These are phyloP conservation scores for Rostrohypoxylon terebratum DNA, from an alignment of 495 filamentous ascomycete species.

Conservation along the genomic window DNA sequence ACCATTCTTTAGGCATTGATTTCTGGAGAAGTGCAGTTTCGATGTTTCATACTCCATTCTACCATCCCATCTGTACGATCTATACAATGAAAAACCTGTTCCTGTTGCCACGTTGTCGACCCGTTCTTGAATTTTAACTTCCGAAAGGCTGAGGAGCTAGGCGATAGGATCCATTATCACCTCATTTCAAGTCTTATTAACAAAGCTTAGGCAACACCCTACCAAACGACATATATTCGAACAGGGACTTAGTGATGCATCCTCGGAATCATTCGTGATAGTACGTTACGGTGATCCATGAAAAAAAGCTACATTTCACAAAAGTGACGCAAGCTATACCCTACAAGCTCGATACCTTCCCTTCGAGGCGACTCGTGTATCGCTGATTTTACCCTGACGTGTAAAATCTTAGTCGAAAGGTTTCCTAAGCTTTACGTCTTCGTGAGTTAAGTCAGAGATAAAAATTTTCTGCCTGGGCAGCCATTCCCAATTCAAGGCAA, in stretches of 20 bases:
- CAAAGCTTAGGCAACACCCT: not conserved
- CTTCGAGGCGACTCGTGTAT: not conserved
- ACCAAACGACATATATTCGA: not conserved
- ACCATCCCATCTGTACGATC: not conserved
- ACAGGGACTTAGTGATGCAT: not conserved
- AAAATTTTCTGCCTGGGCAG: slow-evolving; percentile 9
- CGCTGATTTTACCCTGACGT: not conserved
- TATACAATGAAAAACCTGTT: not conserved
- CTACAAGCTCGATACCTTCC: not conserved
- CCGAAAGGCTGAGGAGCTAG: not conserved
- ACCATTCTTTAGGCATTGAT: slow-evolving; percentile 10
- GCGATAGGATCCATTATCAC: not conserved
- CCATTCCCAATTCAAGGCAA: not conserved
- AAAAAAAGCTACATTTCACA: not conserved
- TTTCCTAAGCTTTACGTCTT: not conserved
- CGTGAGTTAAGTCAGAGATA: not conserved
- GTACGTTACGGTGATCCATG: not conserved
- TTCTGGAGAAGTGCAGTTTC: not conserved
- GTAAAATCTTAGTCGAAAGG: not conserved
- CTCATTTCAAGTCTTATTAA: not conserved
- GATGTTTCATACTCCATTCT: not conserved
- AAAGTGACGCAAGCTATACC: not conserved
- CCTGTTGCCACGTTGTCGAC: not conserved
- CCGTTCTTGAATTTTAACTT: not conserved
- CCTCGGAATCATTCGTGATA: not conserved